phyloP scores from a whole-genome alignment of 306 rosid species.

The Begonia loranthoides region DNA sequence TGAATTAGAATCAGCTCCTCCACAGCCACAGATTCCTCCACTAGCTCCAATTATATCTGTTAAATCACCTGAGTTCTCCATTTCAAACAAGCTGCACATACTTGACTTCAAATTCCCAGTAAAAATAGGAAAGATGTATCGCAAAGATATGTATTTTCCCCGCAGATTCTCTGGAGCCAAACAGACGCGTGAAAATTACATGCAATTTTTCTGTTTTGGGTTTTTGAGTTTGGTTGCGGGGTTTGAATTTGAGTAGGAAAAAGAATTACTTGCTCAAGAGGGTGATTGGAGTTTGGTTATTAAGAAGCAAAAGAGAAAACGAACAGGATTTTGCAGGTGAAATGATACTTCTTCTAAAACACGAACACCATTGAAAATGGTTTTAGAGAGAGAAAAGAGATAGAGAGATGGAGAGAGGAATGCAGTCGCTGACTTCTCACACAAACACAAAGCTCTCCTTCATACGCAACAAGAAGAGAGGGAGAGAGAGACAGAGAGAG shows the following conservation, averaged over 20 bases:
- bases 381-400: conserved; percentile 14
- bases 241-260: background rate
- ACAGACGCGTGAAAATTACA: background rate
- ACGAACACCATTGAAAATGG: conserved; percentile 14
- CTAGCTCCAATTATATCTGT: conserved; percentile 55
- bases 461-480: background rate
- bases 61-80: conserved; percentile 89
- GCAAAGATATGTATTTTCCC: background rate
- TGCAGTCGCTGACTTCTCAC: conserved; percentile 82
- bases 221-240: background rate
- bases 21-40: background rate
- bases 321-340: conserved; percentile 18
- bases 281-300: background rate
- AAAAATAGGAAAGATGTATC: background rate
- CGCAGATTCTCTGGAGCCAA: background rate
- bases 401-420: background rate
- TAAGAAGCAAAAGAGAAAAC: background rate
- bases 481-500: conserved; percentile 16
- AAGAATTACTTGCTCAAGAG: background rate
- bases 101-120: background rate
- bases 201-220: background rate
- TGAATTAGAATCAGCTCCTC: conserved; percentile 9
- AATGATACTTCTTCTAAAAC: conserved; percentile 13
- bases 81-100: conserved; percentile 29
- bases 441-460: conserved; percentile 6